Percentiles rank a stretch among this genome's conserved stretches.
Conservation (phyloP, 805 yeast species). For the Metschnikowia bowlesiae region DNA sequence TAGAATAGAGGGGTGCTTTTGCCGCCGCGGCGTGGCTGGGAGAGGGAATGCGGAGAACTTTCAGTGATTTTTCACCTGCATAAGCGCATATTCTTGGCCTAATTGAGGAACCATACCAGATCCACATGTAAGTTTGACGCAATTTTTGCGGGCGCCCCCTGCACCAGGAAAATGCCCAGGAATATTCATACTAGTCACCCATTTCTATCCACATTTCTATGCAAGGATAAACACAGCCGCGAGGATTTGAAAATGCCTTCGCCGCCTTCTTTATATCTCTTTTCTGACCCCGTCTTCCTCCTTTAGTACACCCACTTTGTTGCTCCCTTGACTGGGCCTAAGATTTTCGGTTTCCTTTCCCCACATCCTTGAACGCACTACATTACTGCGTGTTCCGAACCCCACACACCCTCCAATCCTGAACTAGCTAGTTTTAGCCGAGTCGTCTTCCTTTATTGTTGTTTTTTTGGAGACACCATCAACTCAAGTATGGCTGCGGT, state of each 20-base stretch:
- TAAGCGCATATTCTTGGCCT: background rate
- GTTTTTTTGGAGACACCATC: background rate
- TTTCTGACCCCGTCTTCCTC: background rate
- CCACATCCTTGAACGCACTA: background rate
- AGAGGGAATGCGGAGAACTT: background rate
- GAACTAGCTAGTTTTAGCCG: background rate
- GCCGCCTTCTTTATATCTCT: background rate
- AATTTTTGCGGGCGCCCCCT: background rate
- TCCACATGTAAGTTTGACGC: background rate
- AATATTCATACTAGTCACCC: conserved; percentile 2
- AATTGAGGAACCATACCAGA: background rate
- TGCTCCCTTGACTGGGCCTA: background rate
- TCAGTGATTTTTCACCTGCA: background rate
- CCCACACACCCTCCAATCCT: background rate
- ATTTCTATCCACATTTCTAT: background rate
- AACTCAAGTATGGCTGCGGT: conserved; percentile 6
- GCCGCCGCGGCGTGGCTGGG: background rate
- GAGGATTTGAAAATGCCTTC: background rate
- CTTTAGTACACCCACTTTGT: background rate
- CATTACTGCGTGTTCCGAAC: background rate
- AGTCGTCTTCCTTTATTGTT: background rate
- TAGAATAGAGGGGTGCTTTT: background rate
- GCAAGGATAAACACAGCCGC: background rate
- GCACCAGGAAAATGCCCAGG: conserved; percentile 3
- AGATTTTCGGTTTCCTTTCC: background rate